These are phyloP conservation scores for Gossypium thurberi DNA, from an alignment of 345 rosid species.

Conservation along the genomic window DNA sequence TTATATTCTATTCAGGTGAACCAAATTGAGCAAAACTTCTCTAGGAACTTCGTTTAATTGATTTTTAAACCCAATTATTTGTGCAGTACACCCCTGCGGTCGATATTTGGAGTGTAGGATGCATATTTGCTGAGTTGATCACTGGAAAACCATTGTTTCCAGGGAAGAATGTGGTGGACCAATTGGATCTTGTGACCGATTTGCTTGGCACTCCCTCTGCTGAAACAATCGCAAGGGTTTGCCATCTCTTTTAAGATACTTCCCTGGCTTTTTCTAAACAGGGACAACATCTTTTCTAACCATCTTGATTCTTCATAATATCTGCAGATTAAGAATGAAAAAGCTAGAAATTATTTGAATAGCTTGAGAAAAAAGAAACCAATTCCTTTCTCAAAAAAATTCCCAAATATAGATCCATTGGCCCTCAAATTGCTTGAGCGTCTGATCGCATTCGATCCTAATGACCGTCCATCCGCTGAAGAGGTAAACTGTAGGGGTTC, in stretches of 20 bases:
- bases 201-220: constrained; percentile 90
- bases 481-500: constrained; percentile 43
- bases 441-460: constrained; percentile 90
- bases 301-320: constrained; percentile 21
- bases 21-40: not conserved
- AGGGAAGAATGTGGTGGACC: constrained; percentile 90
- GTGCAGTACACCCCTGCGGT: constrained; percentile 35
- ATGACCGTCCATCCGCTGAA: constrained; percentile 89
- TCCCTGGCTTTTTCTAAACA: constrained; percentile 1
- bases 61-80: not conserved
- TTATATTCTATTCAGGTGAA: not conserved
- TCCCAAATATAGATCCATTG: constrained; percentile 60
- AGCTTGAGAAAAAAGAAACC: constrained; percentile 70
- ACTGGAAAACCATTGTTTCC: constrained; percentile 91
- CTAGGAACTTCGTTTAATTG: constrained; percentile 10
- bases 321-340: constrained; percentile 84
- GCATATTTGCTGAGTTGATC: constrained; percentile 93
- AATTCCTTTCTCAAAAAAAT: constrained; percentile 51
- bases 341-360: constrained; percentile 81
- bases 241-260: constrained; percentile 16
- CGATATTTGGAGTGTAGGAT: constrained; percentile 98
- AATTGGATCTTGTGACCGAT: constrained; percentile 90
- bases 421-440: constrained; percentile 77
- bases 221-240: constrained; percentile 72
- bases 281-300: not conserved